Evolutionary conservation across 495 filamentous ascomycete species (phyloP).

Genomic region (Neurospora sp.): DNA sequence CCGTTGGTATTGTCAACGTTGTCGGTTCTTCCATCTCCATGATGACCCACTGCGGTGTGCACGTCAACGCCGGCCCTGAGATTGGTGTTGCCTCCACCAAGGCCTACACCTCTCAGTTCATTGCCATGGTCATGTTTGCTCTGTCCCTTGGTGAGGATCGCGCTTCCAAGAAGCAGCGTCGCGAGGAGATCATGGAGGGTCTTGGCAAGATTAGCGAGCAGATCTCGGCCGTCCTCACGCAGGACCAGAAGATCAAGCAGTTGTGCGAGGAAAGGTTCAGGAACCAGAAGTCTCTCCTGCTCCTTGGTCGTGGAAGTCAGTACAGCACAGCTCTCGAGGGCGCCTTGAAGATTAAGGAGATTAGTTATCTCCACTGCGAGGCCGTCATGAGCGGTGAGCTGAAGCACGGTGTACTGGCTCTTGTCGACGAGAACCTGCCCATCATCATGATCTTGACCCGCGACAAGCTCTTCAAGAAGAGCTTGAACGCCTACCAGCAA

Average conservation of each 20-base stretch:
- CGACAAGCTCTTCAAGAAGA: conserved; percentile 92
- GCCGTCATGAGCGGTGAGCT: conserved; percentile 99
- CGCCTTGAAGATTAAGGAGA: conserved; percentile 99
- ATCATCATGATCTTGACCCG: conserved; percentile 99
- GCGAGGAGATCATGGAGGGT: conserved; percentile 95
- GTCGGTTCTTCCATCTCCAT: conserved; percentile 97
- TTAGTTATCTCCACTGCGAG: conserved; percentile 98
- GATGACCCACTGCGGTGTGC: conserved; percentile 97
- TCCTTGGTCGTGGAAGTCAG: conserved; percentile 89
- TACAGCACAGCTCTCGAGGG: conserved; percentile 96
- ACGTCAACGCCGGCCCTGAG: conserved; percentile 97
- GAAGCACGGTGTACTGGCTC: conserved; percentile 93
- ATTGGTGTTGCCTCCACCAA: conserved; percentile 99
- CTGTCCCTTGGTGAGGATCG: conserved; percentile 92
- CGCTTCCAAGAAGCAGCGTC: conserved; percentile 82
- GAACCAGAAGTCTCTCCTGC: conserved; percentile 89
- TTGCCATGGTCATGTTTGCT: conserved; percentile 99
- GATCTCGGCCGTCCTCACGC: conserved; percentile 80
- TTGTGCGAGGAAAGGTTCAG: conserved; percentile 86
- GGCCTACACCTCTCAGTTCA: conserved; percentile 97
- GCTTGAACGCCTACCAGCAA: conserved; percentile 97
- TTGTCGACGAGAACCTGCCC: conserved; percentile 94
- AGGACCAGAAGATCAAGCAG: conserved; percentile 88
- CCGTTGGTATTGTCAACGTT: conserved; percentile 95
- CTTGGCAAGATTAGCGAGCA: conserved; percentile 77